Base-by-base conservation (phyloP, 116 monocot species). In the Iris pallida region DNA sequence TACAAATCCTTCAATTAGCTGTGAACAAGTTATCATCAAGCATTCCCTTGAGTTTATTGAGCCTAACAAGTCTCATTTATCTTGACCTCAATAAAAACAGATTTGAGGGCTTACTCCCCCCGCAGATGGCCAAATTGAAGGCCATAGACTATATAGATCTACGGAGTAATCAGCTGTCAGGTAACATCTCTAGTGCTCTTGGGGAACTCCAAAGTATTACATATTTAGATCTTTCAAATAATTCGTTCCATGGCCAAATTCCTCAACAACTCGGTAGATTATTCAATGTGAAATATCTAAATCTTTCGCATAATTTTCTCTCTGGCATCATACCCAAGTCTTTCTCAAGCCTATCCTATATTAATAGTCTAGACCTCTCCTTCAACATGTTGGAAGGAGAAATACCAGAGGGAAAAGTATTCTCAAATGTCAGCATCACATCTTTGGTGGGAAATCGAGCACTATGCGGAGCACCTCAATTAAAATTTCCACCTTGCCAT, bases 361-460 rank as follows among this genome's bases (percentile, higher is more conserved):
- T 64, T 19, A 48, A 17, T 17, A 65, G 65, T 51, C 51, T 65
- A 2, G 65, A 65, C 16, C 51, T 65, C 45, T 65, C 65, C 14
- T 65, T 65, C 49, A 65, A 65, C 65, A 5, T 8, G 52, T 47
- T 66, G 20, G 66, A 66, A 42, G 53, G 66, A 41, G 4, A 66
- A 66, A 41, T 66, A 12, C 66, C 66, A 10, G 6, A 30, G 14
- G 41, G 66, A 0, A 8, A 41, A 42, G 53, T 66, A 14, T 53
- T 40, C 30, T 51, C 53, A 53, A 52, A 66, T 66, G 14, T 11
- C 14, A 66, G 12, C 18, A 66, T 66, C 14, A 3, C 66, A n/a
- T 40, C 12, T 40, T 19, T 53, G 10, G n/a, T 16, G 40, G 66
- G 66, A 42, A 66, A 66, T 19, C 6, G 6, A 53, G 66, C 8